These are phyloP conservation scores for Earliella scabrosa DNA, from an alignment of 1,284 basidiomycete species.

Conservation along the genomic window DNA sequence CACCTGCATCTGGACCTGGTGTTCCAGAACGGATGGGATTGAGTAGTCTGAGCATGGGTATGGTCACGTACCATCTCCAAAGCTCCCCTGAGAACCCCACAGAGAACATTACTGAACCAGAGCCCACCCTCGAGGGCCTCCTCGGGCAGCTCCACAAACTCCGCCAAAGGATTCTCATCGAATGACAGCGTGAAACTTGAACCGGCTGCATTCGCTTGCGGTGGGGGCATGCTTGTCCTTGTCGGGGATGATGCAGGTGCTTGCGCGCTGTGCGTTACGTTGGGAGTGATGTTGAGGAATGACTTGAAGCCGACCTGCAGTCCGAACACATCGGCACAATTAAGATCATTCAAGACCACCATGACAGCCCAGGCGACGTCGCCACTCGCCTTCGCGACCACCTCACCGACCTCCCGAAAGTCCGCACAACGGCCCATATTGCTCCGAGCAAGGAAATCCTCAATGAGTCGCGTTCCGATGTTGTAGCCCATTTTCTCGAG, in stretches of 20 bases:
- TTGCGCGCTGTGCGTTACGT: conserved; percentile 67
- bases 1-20: conserved; percentile 95
- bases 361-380: neutral
- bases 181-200: conserved; percentile 83
- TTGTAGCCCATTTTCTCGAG: conserved; percentile 97
- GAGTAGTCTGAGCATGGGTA: neutral
- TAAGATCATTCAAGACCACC: neutral
- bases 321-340: neutral
- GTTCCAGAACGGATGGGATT: conserved; percentile 10
- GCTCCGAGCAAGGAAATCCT: conserved; percentile 96
- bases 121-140: conserved; percentile 91
- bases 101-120: conserved; percentile 97
- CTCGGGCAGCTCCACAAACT: conserved; percentile 96
- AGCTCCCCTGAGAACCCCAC: conserved; percentile 91
- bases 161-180: conserved; percentile 96
- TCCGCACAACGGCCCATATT: conserved; percentile 85
- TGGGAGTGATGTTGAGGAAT: conserved; percentile 93
- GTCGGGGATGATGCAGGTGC: conserved; percentile 51
- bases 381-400: conserved; percentile 78
- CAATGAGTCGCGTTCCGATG: conserved; percentile 95
- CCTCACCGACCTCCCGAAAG: conserved; percentile 94
- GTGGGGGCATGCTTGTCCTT: conserved; percentile 44
- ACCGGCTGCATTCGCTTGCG: conserved; percentile 40
- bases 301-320: conserved; percentile 96
- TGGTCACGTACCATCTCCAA: conserved; percentile 88